Conservation (phyloP, 1,284 basidiomycete species). For the Clitocybe nebularis region DNA sequence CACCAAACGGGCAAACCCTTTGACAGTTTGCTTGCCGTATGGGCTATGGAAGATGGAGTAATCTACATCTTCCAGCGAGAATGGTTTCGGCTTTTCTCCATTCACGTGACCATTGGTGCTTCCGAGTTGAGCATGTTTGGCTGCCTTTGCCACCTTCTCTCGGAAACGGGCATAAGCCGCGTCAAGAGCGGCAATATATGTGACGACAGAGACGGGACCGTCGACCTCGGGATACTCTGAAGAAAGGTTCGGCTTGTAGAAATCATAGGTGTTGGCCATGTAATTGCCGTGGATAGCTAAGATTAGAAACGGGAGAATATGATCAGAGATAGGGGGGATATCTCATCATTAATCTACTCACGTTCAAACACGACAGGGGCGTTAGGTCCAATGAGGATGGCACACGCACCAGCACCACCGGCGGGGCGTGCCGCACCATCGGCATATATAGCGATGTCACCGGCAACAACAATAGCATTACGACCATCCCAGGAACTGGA, state of each 20-base stretch:
- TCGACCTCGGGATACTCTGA: slow-evolving; percentile 97
- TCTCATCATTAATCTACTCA: slow-evolving; percentile 46
- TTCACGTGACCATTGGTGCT: slow-evolving; percentile 34
- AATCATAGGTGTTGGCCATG: slow-evolving; percentile 98
- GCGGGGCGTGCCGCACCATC: slow-evolving; percentile 94
- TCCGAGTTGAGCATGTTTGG: slow-evolving; percentile 46
- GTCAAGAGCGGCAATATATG: slow-evolving; percentile 94
- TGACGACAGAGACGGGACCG: slow-evolving; percentile 93
- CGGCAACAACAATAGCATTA: slow-evolving; percentile 95
- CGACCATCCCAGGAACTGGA: slow-evolving; percentile 97
- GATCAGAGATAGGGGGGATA: slow-evolving; percentile 11
- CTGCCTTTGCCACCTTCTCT: slow-evolving; percentile 71
- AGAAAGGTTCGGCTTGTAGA: slow-evolving; percentile 93
- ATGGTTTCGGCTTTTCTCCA: slow-evolving; percentile 37
- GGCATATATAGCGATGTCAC: slow-evolving; percentile 98
- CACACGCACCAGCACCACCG: slow-evolving; percentile 94
- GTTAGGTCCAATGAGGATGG: slow-evolving; percentile 94
- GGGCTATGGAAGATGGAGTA: slow-evolving; percentile 93
- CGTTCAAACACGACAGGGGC: slow-evolving; percentile 95
- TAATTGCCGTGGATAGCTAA: slow-evolving; percentile 95
- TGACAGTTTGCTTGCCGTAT: slow-evolving; percentile 98
- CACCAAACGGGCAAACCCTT: slow-evolving; percentile 90
- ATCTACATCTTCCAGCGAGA: slow-evolving; percentile 82
- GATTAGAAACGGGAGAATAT: slow-evolving; percentile 11
- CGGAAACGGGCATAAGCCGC: slow-evolving; percentile 86